Base-by-base conservation (phyloP, 371 early-diverging fungal species). In the Gilbertella persicaria region DNA sequence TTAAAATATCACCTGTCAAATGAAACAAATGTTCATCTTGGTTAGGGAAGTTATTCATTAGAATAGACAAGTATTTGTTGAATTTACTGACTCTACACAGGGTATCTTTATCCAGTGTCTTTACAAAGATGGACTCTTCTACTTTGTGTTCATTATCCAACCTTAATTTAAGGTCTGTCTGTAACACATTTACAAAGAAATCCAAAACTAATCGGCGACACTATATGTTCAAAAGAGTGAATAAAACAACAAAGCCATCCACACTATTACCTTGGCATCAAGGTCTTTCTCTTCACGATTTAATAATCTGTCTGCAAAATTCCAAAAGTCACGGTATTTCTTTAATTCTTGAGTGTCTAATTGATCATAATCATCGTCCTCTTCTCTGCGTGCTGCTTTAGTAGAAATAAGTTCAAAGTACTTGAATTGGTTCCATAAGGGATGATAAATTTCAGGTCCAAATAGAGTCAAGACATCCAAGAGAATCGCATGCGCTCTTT, bases 301-400 rank as follows among this genome's bases (percentile, higher is more conserved):
- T 14, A 58, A 21, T 17, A 45, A 10, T 9, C 20, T 26, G 12
- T 58, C 44, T 4, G 38, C 20, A 26, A 50, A 47, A 13, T 45
- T 21, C 64, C 64, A 64, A 23, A 58, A 38, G 29, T 54, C 64
- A 12, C 48, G 37, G 26, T 54, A 64, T 19, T 58, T 42, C 3
- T 24, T 17, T 24, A 64, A 3, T 19, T 35, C 12, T 6, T 55
- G 28, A 0, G 39, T 64, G 37, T 58, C 45, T 19, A 58, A 30
- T 1, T 46, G 35, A 8, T 54, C 42, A 23, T 58, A 58, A 12
- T 29, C 45, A 12, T 58, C 59, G 21, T 64, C 55, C 20, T 16
- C 3, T 33, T 40, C 46, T 20, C 12, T 14, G 5, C 24, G 25
- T 5, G 47, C 47, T 9, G 21, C 19, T 17, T n/a, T 21, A 2